Base-by-base conservation (phyloP, 2,329 filamentous ascomycete species). In the Nothophaeocryptopus gaeumannii region DNA sequence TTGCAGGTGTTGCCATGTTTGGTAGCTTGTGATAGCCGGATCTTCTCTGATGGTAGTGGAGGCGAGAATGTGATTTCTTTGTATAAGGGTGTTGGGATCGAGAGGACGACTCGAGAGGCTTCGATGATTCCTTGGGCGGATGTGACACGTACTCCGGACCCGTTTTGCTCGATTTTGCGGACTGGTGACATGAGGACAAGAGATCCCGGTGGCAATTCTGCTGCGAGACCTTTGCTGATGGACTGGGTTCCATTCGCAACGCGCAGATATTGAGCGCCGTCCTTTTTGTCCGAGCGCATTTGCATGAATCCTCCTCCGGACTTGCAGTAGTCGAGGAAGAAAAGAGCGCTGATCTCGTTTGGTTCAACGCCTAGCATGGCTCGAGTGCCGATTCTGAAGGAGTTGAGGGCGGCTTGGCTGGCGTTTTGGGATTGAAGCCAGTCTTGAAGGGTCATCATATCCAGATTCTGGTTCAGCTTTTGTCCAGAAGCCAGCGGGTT, bases 291-390 rank as follows among this genome's bases (percentile, higher is more conserved):
- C 1, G 77, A 79, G 0, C 76, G 69, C 72, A 82, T 78, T 38
- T 73, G 67, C 50, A 78, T 50, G 2, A 82, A 65, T 0, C 81
- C 80, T 4, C 74, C 74, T 2, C 77, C 76, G 9, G 70, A 72
- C 55, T 74, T 76, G 69, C 75, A 77, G 65, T 83, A 81, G 58
- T 79, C 70, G 15, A 83, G 67, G 56, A 83, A 80, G 58, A 68
- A 82, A 1, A 78, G 60, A 0, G 79, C 78, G 5, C 72, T 76
- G 4, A 80, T 58, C 10, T 81, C 77, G 1, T 47, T 51, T 0
- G 78, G 72, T 31, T 80, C 75, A 1, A 73, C 63, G 1, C 79
- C 79, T 1, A 80, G 63, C 72, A 78, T 76, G 1, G 73, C 78
- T 0, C 74, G 68, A 0, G 73, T 73, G 69, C 77, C 79, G 3